These are phyloP conservation scores for Bruguiera hainesii DNA, from an alignment of 441 rosid species.

Conservation along the genomic window DNA sequence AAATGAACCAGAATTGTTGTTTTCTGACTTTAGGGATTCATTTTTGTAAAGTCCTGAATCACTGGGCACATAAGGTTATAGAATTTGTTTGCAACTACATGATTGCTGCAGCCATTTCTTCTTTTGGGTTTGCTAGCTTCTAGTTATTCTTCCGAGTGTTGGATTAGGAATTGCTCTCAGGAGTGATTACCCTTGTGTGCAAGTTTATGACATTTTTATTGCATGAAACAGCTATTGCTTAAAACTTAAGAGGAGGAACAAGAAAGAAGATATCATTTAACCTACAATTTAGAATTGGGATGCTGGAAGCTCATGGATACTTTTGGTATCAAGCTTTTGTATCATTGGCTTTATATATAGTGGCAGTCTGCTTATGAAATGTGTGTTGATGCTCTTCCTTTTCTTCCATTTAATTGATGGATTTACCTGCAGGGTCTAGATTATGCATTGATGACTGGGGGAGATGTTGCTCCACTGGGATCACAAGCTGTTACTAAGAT, in stretches of 20 bases:
- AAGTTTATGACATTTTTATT: background rate
- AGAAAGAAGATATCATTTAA: background rate
- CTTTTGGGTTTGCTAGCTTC: constrained; percentile 1
- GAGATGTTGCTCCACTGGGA: constrained; percentile 98
- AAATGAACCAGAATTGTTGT: background rate
- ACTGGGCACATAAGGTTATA: background rate
- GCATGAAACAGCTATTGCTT: background rate
- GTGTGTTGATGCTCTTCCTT: background rate
- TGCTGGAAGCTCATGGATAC: constrained; percentile 2
- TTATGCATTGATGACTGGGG: constrained; percentile 98
- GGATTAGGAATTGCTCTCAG: background rate
- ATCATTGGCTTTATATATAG: constrained; percentile 1
- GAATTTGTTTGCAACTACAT: background rate
- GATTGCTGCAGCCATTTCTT: background rate
- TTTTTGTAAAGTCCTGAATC: background rate
- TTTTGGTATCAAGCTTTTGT: background rate
- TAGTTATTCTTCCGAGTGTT: background rate
- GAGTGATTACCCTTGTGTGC: background rate
- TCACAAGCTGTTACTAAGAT: constrained; percentile 98
- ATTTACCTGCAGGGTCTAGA: constrained; percentile 70
- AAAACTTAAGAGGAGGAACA: background rate
- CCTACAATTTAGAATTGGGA: background rate
- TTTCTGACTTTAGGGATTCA: background rate
- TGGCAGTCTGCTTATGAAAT: background rate
- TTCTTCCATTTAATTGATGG: constrained; percentile 12